Evolutionary conservation across 306 rosid genomes (phyloP), one percentile per base, ranked within the genome.

Genomic region (Aeschynomene evenia): DNA sequence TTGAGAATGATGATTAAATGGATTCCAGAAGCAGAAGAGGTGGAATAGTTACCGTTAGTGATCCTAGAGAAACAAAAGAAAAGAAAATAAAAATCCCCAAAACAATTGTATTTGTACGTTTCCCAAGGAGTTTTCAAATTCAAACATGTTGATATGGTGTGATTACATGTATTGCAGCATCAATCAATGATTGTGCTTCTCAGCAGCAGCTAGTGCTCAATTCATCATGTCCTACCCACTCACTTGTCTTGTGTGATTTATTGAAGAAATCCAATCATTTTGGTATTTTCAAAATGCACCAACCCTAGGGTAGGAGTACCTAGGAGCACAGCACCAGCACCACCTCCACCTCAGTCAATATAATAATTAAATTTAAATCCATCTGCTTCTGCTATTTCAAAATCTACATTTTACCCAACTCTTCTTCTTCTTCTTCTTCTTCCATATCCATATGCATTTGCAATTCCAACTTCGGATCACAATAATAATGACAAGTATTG

Each of bases 121-220:
- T 58, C 76, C 76, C 83, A 24, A 73, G 42, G 60, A 34, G 9
- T 22, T 60, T 73, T 75, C 67, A 73, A 79, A 73, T 79, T 79
- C 70, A 62, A 79, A 79, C 72, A 48, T 26, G 31, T 24, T 33
- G 23, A 13, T 26, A 28, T 23, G 15, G 40, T 14, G 40, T 14
- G 9, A 14, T 36, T 13, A 43, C 19, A 56, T 28, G 29, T 4
- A 0, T 20, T 14, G 43, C 48, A 20, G n/a, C 68, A 14, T 45
- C 5, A 23, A n/a, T n/a, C n/a, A n/a, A n/a, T n/a, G n/a, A n/a
- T n/a, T n/a, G n/a, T n/a, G n/a, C n/a, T n/a, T n/a, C n/a, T n/a
- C n/a, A 13, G 9, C 37, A 12, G 48, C 48, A 11, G 13, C 15
- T 3, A 6, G 31, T 28, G 31, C 31, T 28, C 31, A 3, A 6